Evolutionary conservation across 441 rosid genomes (phyloP).

Genomic region (Hura crepitans): DNA sequence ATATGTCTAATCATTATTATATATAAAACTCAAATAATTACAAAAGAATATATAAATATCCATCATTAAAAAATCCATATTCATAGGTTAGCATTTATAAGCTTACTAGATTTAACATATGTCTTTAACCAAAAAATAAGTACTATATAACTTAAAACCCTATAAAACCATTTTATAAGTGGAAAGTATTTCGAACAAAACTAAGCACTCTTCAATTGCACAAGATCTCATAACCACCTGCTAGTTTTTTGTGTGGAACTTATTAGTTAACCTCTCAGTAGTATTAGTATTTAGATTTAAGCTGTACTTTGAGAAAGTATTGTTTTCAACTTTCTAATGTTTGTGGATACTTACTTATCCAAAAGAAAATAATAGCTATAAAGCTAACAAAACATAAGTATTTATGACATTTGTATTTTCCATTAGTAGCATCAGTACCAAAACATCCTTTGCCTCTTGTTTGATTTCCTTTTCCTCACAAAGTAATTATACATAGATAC

Average conservation of each 20-base stretch:
- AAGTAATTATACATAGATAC: conserved; percentile 29
- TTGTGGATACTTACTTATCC: neutral
- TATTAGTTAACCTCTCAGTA: neutral
- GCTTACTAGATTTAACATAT: no score
- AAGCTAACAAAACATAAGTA: neutral
- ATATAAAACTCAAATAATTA: no score
- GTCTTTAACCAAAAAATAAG: no score
- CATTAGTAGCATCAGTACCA: neutral
- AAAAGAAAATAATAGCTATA: neutral
- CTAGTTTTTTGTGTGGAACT: neutral
- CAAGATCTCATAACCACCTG: neutral
- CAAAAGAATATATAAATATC: no score
- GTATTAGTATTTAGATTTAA: neutral
- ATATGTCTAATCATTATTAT: no score
- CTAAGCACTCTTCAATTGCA: neutral
- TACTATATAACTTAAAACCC: no score
- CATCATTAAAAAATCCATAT: no score
- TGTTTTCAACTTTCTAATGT: neutral
- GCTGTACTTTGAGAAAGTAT: neutral
- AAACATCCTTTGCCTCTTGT: neutral
- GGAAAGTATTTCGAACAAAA: no score
- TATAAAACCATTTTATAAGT: no score
- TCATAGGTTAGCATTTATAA: no score
- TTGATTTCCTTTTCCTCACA: neutral
- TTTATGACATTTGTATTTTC: neutral